Evolutionary conservation across 805 yeast species (phyloP).

Genomic region (Kuraishia capsulata): DNA sequence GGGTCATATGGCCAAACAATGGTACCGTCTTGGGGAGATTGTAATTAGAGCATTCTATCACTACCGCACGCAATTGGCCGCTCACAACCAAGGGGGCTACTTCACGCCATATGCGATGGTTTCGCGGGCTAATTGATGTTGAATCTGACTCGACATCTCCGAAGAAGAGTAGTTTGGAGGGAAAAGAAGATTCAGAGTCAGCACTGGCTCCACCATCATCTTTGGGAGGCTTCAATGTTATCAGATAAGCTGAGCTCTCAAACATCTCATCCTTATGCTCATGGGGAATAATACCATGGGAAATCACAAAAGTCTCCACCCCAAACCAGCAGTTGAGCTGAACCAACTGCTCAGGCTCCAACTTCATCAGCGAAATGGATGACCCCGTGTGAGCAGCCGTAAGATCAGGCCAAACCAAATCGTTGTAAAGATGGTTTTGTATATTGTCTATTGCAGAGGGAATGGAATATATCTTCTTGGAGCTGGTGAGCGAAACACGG

Average conservation of each 20-base stretch:
- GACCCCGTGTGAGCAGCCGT: slow-evolving; percentile 17
- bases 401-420: slow-evolving; percentile 72
- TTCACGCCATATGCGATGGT: slow-evolving; percentile 44
- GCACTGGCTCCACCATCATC: background rate
- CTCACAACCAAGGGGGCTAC: slow-evolving; percentile 37
- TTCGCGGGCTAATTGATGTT: slow-evolving; percentile 27
- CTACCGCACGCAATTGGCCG: slow-evolving; percentile 38
- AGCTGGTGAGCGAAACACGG: slow-evolving; percentile 3
- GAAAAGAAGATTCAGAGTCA: slow-evolving; percentile 15
- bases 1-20: slow-evolving; percentile 77
- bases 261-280: slow-evolving; percentile 12
- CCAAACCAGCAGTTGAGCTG: slow-evolving; percentile 24
- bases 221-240: slow-evolving; percentile 20
- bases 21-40: slow-evolving; percentile 34
- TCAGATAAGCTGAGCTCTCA: slow-evolving; percentile 52
- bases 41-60: slow-evolving; percentile 72
- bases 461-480: slow-evolving; percentile 46
- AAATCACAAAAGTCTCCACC: slow-evolving; percentile 30
- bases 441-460: slow-evolving; percentile 42
- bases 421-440: slow-evolving; percentile 56
- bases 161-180: slow-evolving; percentile 45
- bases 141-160: slow-evolving; percentile 80
- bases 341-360: slow-evolving; percentile 7
- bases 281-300: slow-evolving; percentile 22
- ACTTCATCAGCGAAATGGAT: background rate